phyloP scores from a whole-genome alignment of 352 stramenopile species.

The Elongisporangium undulatum region DNA sequence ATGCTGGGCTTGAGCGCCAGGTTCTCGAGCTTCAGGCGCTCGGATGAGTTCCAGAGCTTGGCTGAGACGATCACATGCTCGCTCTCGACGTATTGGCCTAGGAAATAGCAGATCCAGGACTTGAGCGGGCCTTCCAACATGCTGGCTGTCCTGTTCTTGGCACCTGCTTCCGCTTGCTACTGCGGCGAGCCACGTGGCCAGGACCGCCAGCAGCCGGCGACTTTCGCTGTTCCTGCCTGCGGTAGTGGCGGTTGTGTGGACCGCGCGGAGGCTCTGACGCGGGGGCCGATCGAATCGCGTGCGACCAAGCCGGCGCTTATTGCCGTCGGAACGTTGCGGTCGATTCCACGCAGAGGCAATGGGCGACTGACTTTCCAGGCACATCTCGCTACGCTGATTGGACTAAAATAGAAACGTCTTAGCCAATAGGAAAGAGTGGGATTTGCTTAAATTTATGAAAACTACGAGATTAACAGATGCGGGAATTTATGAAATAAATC shows the following conservation, averaged over 20 bases:
- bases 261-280: background rate
- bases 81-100: constrained; percentile 87
- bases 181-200: background rate
- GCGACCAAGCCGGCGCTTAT: background rate
- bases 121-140: constrained; percentile 88
- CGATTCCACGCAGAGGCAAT: background rate
- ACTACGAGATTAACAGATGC: background rate
- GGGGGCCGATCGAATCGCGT: background rate
- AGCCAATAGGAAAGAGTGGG: background rate
- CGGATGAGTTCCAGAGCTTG: constrained; percentile 85
- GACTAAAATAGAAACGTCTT: background rate
- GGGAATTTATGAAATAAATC: background rate
- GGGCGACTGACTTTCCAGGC: background rate
- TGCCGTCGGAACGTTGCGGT: background rate
- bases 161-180: background rate
- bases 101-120: constrained; percentile 83
- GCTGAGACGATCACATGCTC: constrained; percentile 81
- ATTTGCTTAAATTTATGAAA: background rate
- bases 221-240: background rate
- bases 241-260: background rate
- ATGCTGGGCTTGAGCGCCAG: constrained; percentile 81
- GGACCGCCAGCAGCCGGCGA: background rate
- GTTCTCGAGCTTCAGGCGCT: constrained; percentile 86
- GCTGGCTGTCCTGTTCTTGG: constrained; percentile 6
- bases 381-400: background rate